Evolutionary conservation across 441 rosid genomes (phyloP), one percentile per base, ranked within the genome.

Genomic region (Hura crepitans): DNA sequence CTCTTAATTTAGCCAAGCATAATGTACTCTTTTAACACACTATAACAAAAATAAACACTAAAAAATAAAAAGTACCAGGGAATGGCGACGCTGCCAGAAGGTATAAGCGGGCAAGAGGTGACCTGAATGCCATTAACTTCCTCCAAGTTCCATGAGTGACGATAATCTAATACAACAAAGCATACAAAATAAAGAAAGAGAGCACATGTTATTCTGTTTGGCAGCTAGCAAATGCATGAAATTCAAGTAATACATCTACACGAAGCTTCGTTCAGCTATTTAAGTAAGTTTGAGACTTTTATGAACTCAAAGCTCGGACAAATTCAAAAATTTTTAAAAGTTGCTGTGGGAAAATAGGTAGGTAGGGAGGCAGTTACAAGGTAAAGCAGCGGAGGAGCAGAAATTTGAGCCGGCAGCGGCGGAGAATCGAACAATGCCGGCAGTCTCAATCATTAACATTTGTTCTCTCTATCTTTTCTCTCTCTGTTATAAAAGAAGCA

Each of bases 361-460:
- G 18, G 60, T 57, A 64, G 39, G 62, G 57, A 75, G 65, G 42
- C 37, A 57, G 75, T 78, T 86, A 89, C 94, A 77, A 25, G 81
- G 78, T 50, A 84, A 42, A 74, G 84, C 62, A 54, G 87, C 47
- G 74, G 87, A 81, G 45, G 85, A 82, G 77, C 76, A 78, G 79
- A 86, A 77, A 68, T 75, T 82, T 11, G 81, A 71, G 65, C 79
- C 84, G 80, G 88, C 77, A 65, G 81, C 84, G 80, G 88, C 77
- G 66, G 81, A 65, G 61, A 87, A 82, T 74, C 91, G 92, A 14
- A 83, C 83, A 76, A 91, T 89, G 84, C 85, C 71, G 73, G 87
- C 78, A 62, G 90, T 81, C 68, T 89, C 94, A 64, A 80, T 85
- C 89, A 82, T 89, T 80, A 74, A 6, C 45, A 42, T 37, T 13